Conservation (phyloP, 805 yeast species). For the Scheffersomyces lignosus region DNA sequence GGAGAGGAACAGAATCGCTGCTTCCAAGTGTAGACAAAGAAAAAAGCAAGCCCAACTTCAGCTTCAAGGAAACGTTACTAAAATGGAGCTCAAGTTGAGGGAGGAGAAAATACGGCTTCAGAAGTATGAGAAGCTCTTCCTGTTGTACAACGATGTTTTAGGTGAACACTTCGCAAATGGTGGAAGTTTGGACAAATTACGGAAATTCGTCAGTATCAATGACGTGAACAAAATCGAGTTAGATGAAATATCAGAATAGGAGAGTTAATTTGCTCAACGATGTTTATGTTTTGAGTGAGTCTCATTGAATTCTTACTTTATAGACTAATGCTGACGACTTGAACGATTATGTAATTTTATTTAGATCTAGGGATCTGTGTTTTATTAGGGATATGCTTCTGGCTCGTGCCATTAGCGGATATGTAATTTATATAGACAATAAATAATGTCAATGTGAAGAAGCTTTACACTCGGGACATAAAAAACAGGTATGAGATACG, state of each 20-base stretch:
- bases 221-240: conserved; percentile 8
- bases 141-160: conserved; percentile 7
- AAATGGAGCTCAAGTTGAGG: conserved; percentile 45
- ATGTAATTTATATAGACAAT: too few relatives aligned
- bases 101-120: conserved; percentile 17
- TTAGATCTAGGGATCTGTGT: too few relatives aligned
- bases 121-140: conserved; percentile 18
- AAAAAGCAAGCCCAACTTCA: conserved; percentile 69
- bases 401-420: too few relatives aligned
- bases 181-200: conserved; percentile 6
- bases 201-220: conserved; percentile 3
- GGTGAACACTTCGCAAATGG: conserved; percentile 10
- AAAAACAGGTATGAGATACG: too few relatives aligned
- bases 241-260: conserved; percentile 2
- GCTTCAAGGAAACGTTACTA: conserved; percentile 59
- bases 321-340: too few relatives aligned
- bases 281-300: too few relatives aligned
- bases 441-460: too few relatives aligned
- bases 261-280: too few relatives aligned
- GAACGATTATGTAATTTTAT: too few relatives aligned
- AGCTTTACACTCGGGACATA: too few relatives aligned
- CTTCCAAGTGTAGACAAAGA: conserved; percentile 65
- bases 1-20: conserved; percentile 67
- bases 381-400: too few relatives aligned
- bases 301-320: too few relatives aligned